Base-by-base conservation (phyloP, 1,284 basidiomycete genomes). In the Fomitopsis schrenkii region DNA sequence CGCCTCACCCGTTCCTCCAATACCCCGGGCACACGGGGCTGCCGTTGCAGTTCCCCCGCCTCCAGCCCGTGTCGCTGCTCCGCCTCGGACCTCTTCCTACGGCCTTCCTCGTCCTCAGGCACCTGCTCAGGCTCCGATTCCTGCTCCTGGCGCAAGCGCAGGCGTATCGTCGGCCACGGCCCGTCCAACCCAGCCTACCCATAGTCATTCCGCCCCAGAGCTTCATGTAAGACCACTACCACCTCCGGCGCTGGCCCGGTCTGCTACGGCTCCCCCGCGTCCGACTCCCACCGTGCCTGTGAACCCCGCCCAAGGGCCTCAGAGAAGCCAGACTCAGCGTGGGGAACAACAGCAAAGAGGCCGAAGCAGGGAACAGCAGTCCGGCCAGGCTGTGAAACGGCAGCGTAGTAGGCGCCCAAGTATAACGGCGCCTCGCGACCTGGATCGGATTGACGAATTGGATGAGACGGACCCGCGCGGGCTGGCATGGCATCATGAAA, bases 391-490 rank as follows among this genome's bases (percentile, higher is more conserved):
- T 60, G 65, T 38, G 64, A 63, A 63, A 58, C 70, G 67, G 57
- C 65, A 63, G 28, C 62, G 66, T 30, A 70, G 68, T 58, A 67
- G 68, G 62, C 71, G 70, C 45, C 64, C 66, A 7, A 70, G 67
- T 46, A 59, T 69, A 4, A 64, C 73, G 6, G 67, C 72, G 63
- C 61, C 76, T 67, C 66, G 67, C 44, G 79, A 83, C 59, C 77
- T 91, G 55, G 90, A 91, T 73, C 79, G 80, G 33, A 87, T 91
- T 63, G 89, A 91, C 67, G 87, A 90, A 71, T 72, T 91, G 44
- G 90, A 92, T 68, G 87, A 90, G 70, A 83, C 83, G 14, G 87
- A 84, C 69, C 87, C 88, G 3, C 77, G 85, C 59, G 88, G 88
- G 3, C 63, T 79, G 17, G 72, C 77, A 15, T 75, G 87, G 64